Evolutionary conservation across 805 yeast species (phyloP).

Genomic region (Scheffersomyces coipomensis): DNA sequence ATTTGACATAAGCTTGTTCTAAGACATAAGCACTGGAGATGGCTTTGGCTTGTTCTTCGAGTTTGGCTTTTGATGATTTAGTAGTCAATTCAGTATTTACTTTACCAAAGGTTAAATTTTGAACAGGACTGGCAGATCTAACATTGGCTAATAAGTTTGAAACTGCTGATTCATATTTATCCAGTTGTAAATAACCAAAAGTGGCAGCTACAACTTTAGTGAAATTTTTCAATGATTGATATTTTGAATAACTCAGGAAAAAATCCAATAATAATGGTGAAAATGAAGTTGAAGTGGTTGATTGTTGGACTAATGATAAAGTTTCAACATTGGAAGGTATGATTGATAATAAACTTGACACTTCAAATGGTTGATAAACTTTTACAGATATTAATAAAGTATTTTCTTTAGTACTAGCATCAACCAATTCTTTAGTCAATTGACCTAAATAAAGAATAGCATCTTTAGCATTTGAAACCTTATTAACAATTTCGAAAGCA

Average conservation of each 20-base stretch:
- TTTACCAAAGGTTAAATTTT: slow-evolving; percentile 61
- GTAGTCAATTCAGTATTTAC: slow-evolving; percentile 26
- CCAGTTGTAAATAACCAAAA: slow-evolving; percentile 46
- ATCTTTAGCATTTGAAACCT: slow-evolving; percentile 38
- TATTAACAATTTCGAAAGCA: slow-evolving; percentile 30
- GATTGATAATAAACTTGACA: slow-evolving; percentile 44
- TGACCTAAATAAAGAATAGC: slow-evolving; percentile 67
- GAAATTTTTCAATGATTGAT: slow-evolving; percentile 46
- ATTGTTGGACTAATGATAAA: slow-evolving; percentile 67
- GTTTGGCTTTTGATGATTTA: slow-evolving; percentile 21
- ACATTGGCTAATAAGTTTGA: slow-evolving; percentile 53
- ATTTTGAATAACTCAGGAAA: slow-evolving; percentile 54
- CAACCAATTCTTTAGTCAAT: slow-evolving; percentile 41
- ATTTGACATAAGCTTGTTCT: slow-evolving; percentile 76
- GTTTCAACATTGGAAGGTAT: slow-evolving; percentile 56
- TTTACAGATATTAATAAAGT: slow-evolving; percentile 57
- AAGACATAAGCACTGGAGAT: slow-evolving; percentile 48
- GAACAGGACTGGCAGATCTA: slow-evolving; percentile 53
- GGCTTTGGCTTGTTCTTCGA: slow-evolving; percentile 26
- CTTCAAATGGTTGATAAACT: slow-evolving; percentile 72
- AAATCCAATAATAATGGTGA: slow-evolving; percentile 77
- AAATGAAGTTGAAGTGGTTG: slow-evolving; percentile 38
- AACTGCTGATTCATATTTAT: slow-evolving; percentile 41
- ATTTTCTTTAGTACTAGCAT: slow-evolving; percentile 33
- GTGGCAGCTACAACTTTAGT: slow-evolving; percentile 54